Base-by-base conservation (phyloP, 208 protist species). In the Naegleria lovaniensis region DNA sequence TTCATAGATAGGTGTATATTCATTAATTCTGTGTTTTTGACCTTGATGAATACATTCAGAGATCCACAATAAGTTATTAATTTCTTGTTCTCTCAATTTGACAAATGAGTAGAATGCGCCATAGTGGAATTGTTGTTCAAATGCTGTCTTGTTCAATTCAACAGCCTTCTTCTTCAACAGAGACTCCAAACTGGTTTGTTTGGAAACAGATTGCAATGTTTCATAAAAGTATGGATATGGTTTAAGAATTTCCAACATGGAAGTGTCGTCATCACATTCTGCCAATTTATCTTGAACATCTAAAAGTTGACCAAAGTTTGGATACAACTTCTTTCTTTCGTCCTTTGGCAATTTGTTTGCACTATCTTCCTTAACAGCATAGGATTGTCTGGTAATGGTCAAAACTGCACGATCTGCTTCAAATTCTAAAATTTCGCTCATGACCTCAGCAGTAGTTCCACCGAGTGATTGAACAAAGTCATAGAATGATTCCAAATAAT, bases 401-500 rank as follows among this genome's bases (percentile, higher is more conserved):
- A 99, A 96, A 59, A 98, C 95, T 90, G 98, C 93, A 79, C 98
- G 97, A 94, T 99, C 98, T 19, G 98, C 98, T 95, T 99, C 98
- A 91, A 99, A 98, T 90, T 97, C 93, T 33, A 97, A 93, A 58
- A 98, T 91, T 40, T 94, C 93, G 90, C 94, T 96, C 97, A 98
- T 98, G 55, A 97, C 95, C n/a, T 96, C 93, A 38, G 94, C 92
- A 40, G 97, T 98, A 59, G 94, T 94, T 13, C 96, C 97, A n/a
- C 96, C 96, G 0, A 98, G 89, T 29, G 15, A 91, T 91, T 97
- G 92, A 94, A 95, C 98, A 90, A 99, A 98, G 43, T 96, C 92
- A 93, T 99, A 98, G 94, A 99, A 99, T 93, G 99, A 97, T 93
- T 99, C 98, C 83, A 99, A 96, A 94, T 99, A 99, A 55, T 96